phyloP scores from a whole-genome alignment of 2,329 filamentous ascomycete species.

The Nannizziopsis arthrosporioides region DNA sequence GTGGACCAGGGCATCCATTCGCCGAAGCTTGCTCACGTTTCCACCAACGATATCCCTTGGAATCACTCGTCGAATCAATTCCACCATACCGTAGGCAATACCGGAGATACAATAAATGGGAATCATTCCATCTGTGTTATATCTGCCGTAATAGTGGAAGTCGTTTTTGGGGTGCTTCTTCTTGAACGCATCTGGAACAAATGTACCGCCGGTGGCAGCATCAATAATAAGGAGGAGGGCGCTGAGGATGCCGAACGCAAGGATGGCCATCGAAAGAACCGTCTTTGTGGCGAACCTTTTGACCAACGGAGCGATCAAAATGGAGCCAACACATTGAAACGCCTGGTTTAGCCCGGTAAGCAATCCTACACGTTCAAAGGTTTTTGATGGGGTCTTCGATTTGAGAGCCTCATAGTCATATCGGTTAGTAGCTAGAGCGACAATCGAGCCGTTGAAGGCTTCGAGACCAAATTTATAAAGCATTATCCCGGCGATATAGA shows the following conservation, averaged over 20 bases:
- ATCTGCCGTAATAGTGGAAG: conserved; percentile 7
- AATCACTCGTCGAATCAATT: conserved; percentile 6
- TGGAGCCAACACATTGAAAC: conserved; percentile 7
- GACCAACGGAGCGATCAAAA: conserved; percentile 7
- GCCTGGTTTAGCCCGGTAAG: conserved; percentile 6
- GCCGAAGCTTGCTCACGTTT: conserved; percentile 1
- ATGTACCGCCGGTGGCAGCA: conserved; percentile 3
- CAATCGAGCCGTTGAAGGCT: conserved; percentile 5
- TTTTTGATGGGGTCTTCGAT: background rate
- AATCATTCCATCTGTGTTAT: conserved; percentile 6
- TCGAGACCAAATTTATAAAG: conserved; percentile 8
- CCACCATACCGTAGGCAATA: conserved; percentile 5
- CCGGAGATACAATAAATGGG: conserved; percentile 2
- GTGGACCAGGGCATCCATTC: conserved; percentile 6
- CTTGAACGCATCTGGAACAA: background rate
- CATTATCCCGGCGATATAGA: conserved; percentile 7
- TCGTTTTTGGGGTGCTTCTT: conserved; percentile 8
- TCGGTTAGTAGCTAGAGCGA: conserved; percentile 6
- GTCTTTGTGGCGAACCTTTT: conserved; percentile 5
- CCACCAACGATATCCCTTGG: conserved; percentile 4
- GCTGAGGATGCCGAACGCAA: conserved; percentile 1
- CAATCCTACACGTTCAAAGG: conserved; percentile 5
- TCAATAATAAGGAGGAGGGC: conserved; percentile 6
- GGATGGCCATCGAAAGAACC: conserved; percentile 2
- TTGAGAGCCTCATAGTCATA: conserved; percentile 4